phyloP scores from a whole-genome alignment of 768 basidiomycete species.

The Tricholoma sp. region DNA sequence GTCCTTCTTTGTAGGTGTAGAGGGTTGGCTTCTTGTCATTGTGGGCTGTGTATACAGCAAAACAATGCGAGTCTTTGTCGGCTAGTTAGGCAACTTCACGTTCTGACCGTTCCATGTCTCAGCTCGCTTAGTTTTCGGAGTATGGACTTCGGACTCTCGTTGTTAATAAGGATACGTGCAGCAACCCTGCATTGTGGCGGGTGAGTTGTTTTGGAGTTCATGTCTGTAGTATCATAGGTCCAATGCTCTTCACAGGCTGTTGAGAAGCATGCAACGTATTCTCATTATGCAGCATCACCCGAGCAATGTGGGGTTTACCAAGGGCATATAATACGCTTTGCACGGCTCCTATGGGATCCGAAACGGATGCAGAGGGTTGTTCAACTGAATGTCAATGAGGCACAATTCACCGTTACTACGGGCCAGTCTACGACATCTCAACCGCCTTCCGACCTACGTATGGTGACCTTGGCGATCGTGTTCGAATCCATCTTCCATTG shows the following conservation, averaged over 20 bases:
- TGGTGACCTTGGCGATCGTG: too few species aligned
- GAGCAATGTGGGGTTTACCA: slow-evolving; percentile 11
- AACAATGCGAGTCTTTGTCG: too few species aligned
- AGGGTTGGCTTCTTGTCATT: too few species aligned
- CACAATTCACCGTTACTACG: too few species aligned
- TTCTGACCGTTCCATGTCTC: neutral
- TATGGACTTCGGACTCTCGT: neutral
- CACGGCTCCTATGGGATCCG: neutral
- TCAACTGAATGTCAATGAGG: too few species aligned
- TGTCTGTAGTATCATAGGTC: neutral
- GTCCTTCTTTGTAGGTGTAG: too few species aligned
- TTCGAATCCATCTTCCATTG: too few species aligned
- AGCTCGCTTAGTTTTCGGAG: neutral
- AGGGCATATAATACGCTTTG: slow-evolving; percentile 9
- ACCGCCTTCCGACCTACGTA: too few species aligned
- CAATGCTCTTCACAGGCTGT: neutral
- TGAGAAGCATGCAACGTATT: neutral
- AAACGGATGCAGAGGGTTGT: neutral
- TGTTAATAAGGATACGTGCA: neutral
- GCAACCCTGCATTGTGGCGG: neutral
- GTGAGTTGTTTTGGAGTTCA: neutral
- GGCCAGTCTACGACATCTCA: too few species aligned
- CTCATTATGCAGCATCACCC: slow-evolving; percentile 9
- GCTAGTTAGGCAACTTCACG: too few species aligned
- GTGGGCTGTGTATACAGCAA: too few species aligned